Percentiles rank a stretch among this genome's conserved stretches.
Conservation (phyloP, 148 eudicot genomes). For the Hydrangea macrophylla region DNA sequence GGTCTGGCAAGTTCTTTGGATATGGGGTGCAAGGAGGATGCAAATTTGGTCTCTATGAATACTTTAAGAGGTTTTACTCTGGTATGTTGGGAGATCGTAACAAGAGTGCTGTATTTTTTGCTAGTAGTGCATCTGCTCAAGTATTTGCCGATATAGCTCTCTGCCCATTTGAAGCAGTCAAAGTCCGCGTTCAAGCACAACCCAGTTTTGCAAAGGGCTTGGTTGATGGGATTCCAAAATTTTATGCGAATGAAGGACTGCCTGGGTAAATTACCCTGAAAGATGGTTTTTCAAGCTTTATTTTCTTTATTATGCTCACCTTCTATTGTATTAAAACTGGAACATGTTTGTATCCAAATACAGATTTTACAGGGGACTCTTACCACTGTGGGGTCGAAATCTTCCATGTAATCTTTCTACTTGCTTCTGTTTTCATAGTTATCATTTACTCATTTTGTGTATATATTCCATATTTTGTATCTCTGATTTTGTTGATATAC, state of each 20-base stretch:
- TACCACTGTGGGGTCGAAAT: slow-evolving; percentile 96
- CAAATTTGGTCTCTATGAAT: slow-evolving; percentile 90
- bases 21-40: slow-evolving; percentile 92
- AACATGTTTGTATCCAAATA: slow-evolving; percentile 23
- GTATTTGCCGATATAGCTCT: slow-evolving; percentile 89
- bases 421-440: background rate
- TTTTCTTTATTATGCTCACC: background rate
- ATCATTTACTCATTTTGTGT: background rate
- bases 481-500: background rate
- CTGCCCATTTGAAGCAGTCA: slow-evolving; percentile 88
- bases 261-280: slow-evolving; percentile 45
- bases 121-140: slow-evolving; percentile 95
- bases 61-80: slow-evolving; percentile 79
- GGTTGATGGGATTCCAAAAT: slow-evolving; percentile 82
- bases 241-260: slow-evolving; percentile 75
- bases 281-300: background rate
- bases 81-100: slow-evolving; percentile 61
- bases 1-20: slow-evolving; percentile 92
- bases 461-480: background rate
- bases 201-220: slow-evolving; percentile 78
- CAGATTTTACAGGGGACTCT: slow-evolving; percentile 85
- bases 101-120: slow-evolving; percentile 65
- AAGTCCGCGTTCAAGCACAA: slow-evolving; percentile 89
- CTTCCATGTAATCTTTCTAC: slow-evolving; percentile 72
- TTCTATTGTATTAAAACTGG: background rate